Base-by-base conservation (phyloP, 176 grass and related monocot species). In the Tuctoria greenei region DNA sequence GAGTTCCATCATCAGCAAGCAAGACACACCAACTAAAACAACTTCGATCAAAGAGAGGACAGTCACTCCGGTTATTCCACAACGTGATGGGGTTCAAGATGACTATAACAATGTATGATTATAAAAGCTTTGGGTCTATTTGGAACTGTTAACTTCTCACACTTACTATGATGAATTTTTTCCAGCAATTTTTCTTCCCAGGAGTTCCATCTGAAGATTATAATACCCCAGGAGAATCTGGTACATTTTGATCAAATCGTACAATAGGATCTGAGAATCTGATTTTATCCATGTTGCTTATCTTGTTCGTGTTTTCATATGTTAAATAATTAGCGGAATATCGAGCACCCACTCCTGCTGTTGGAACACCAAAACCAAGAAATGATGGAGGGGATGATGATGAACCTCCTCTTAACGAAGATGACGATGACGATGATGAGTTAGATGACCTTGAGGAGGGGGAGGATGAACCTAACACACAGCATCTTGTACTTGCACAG, bases 371-470 rank as follows among this genome's bases (percentile, higher is more conserved):
- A 69, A 85, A 57, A 41, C 87, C 60, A 61, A 78, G 61, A 79
- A 90, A 77, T 44, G 81, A 85, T 73, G 61, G 38, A 59, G 84
- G 4, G 45, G 91, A 72, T 45, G 87, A 88, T 35, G 91, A 93
- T 74, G 87, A 93, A 61, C 91, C 91, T 69, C 82, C 85, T 68
- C 91, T 93, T 80, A 93, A 93, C 74, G 87, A 93, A 80, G 91
- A 90, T 5, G 87, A 90, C 0, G 91, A 90, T 0, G 85, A 90
- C 0, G 87, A 93, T 0, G 91, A 93, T 0, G 91, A 93, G 47
- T 72, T 85, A 66, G 87, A 93, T 85, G 87, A 90, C 45, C 72
- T 93, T 69, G 79, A 85, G 10, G 74, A 93, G 34, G 85, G 82
- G 37, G 82, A 90, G 17, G 91, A 88, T 18, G 91, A 93, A 59